Conservation (phyloP, 306 rosid species). For the Dalbergia cultrata region DNA sequence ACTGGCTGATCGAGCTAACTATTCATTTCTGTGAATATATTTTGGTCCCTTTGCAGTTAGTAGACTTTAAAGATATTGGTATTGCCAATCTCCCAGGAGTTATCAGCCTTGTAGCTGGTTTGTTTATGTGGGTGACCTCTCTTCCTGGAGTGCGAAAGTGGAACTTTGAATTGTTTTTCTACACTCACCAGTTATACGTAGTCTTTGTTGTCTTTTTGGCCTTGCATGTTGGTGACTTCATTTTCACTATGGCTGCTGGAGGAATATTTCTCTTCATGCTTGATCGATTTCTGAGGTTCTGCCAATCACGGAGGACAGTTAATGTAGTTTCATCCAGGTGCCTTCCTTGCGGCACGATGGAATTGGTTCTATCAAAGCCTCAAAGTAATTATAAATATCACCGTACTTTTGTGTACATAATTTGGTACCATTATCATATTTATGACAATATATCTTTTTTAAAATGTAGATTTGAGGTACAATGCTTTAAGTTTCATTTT, state of each 20-base stretch:
- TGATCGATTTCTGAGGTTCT: slow-evolving; percentile 89
- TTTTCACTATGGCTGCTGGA: slow-evolving; percentile 79
- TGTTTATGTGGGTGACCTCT: slow-evolving; percentile 95
- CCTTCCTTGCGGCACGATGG: slow-evolving; percentile 91
- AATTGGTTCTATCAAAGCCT: slow-evolving; percentile 86
- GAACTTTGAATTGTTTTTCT: slow-evolving; percentile 91
- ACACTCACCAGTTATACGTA: slow-evolving; percentile 88
- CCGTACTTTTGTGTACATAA: slow-evolving; percentile 14
- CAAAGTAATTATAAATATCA: slow-evolving; percentile 58
- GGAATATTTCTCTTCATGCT: slow-evolving; percentile 81
- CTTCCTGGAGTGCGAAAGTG: slow-evolving; percentile 76
- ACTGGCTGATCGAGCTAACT: slow-evolving; percentile 27
- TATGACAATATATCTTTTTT: slow-evolving; percentile 38
- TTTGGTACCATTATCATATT: slow-evolving; percentile 5
- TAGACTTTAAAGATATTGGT: slow-evolving; percentile 75
- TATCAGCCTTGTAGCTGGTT: slow-evolving; percentile 79
- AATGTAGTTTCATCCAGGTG: slow-evolving; percentile 77
- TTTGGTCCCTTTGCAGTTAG: slow-evolving; percentile 62
- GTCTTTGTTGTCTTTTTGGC: slow-evolving; percentile 80
- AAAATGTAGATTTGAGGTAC: slow-evolving; percentile 72
- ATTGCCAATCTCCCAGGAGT: slow-evolving; percentile 83
- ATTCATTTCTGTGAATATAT: slow-evolving; percentile 4
- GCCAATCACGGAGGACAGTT: slow-evolving; percentile 81
- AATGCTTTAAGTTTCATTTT: slow-evolving; percentile 95
- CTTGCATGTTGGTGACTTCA: slow-evolving; percentile 86